Evolutionary conservation across 1,139 yeast genomes (phyloP), one percentile per base, ranked within the genome.

Genomic region (Debaryomyces robertsiae): DNA sequence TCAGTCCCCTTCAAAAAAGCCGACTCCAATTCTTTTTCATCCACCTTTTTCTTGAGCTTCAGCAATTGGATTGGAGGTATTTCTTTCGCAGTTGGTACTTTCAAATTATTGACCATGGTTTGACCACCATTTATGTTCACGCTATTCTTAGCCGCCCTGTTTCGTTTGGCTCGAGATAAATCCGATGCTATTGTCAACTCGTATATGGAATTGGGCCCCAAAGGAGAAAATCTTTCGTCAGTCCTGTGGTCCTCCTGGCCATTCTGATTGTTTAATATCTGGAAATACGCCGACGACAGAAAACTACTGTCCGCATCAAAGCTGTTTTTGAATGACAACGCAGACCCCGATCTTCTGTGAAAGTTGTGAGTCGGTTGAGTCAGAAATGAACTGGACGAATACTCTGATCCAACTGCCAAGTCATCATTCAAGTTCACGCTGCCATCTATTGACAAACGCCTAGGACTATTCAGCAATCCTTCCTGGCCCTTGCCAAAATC

Each of bases 1-100:
- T 69, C 69, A 1, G 82, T 61, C 4, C 69, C 68, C 11, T 57
- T 58, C 9, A 81, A 58, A 46, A 83, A 83, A 4, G 64, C 46
- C 2, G 41, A 53, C n/a, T 60, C 60, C 40, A 89, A 67, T 28
- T 74, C 77, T 1, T 70, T 63, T 35, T 72, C 68, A 39, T 77
- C 61, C 2, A 81, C 78, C 43, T 74, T 77, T 11, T 73, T 68
- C 9, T 82, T 64, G 41, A 73, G 55, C 38, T 82, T 80, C 38
- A 84, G 79, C 32, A 93, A 67, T 42, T 77, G 81, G 14, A 90
- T 84, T 25, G 85, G 91, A 0, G 98, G 96, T 14, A 93, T 93
- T 52, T 93, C 98, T 39, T 74, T 73, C 2, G 78, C 68, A 0
- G 96, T 84, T 0, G 98, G 98, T 3, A 83, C 74, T 38, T 71